Conservation (phyloP, 176 grass and related monocot species). For the Avena insularis region DNA sequence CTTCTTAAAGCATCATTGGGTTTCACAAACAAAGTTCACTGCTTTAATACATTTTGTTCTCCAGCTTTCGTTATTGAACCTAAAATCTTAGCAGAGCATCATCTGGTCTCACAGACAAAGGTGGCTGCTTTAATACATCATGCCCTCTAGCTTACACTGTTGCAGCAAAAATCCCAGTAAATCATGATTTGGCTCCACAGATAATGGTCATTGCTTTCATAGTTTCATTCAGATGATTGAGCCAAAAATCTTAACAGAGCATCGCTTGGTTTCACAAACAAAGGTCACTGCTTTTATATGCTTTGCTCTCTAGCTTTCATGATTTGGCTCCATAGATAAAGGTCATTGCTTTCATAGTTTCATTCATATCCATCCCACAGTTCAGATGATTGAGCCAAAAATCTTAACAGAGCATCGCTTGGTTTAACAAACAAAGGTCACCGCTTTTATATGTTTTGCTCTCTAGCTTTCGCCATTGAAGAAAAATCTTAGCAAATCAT, state of each 20-base stretch:
- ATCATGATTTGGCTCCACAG: not conserved
- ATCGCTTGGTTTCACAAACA: constrained; percentile 4
- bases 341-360: not conserved
- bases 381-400: not conserved
- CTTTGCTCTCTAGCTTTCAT: not conserved
- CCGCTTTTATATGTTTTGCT: not conserved
- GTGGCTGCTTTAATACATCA: not conserved
- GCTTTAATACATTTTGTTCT: not conserved
- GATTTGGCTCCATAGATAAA: not conserved
- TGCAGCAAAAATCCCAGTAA: not conserved
- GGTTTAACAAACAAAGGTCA: constrained; percentile 10
- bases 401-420: not conserved
- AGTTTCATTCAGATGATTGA: not conserved
- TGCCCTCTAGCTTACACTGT: not conserved
- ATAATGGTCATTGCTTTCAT: not conserved
- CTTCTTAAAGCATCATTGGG: not conserved
- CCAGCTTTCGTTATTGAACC: not conserved
- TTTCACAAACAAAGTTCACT: not conserved
- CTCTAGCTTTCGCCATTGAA: not conserved
- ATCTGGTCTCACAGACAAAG: constrained; percentile 14
- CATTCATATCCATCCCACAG: not conserved
- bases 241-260: not conserved
- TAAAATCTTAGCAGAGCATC: not conserved
- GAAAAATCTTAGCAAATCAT: not conserved
- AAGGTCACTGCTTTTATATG: not conserved